Base-by-base conservation (phyloP, 768 basidiomycete genomes). In the Russula foetens region DNA sequence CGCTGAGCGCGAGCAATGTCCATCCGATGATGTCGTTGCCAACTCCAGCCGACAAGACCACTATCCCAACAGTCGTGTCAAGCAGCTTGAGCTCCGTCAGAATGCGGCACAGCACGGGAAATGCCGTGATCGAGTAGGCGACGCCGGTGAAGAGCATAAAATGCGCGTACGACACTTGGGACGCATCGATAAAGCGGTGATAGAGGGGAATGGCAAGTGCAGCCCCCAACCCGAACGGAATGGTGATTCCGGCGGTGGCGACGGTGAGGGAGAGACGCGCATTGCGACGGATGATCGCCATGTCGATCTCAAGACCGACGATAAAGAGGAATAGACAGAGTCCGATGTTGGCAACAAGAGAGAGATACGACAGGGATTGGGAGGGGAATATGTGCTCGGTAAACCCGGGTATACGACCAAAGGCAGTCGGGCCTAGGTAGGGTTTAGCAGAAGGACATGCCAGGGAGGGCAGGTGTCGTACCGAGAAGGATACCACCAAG, bases 61-160 rank as follows among this genome's bases (percentile, higher is more conserved):
- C 85, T 60, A 97, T 86, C 6, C 95, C 97, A 39, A 99, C 92
- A 0, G 84, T 86, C 0, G 92, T 97, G 61, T 94, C 89, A 62
- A 98, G 79, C 1, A 99, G 76, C 72, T 94, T 93, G 57, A 96
- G 82, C 69, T 97, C 94, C 1, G 88, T 89, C 47, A 98, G 76
- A 72, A 97, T 89, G 63, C 94, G 80, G 71, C 89, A 92, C 7
- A 93, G 76, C 2, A 93, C 87, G 0, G 92, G 90, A 63, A 92
- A 90, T 0, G 90, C 90, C 0, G 90, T 92, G 67, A 92, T 92
- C 3, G 88, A 86, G 74, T 86, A 93, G 0, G 93, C 92, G 23
- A 95, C 92, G 15, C 92, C 93, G 11, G 90, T 85, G 73, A 98
- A 98, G 39, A 99, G 83, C 82, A 97, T 85, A 72, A 98, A 98